Base-by-base conservation (phyloP, 2,329 filamentous ascomycete species). In the Aureobasidium pullulans region DNA sequence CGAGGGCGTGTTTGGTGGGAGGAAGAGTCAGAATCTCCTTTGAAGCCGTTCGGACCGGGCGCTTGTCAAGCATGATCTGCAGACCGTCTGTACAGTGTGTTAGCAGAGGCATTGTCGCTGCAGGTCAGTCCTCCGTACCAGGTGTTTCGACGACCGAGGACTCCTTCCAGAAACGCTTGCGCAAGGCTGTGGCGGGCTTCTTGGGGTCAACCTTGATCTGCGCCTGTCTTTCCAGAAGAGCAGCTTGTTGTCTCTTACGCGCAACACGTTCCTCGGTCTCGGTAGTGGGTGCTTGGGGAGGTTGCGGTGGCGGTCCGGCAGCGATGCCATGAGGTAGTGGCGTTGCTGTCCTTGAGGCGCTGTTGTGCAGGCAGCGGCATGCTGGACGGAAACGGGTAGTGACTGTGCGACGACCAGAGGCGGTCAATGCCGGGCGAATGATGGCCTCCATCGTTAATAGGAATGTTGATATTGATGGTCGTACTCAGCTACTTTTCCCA, bases 111-210 rank as follows among this genome's bases (percentile, higher is more conserved):
- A 16, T 23, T 29, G 23, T 16, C 13, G 1, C 10, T 31, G 31
- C 29, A 9, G 23, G 19, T 16, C 50, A 31, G n/a, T 11, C n/a
- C 15, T 48, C 9, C 73, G 60, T 76, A 88, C 87, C 86, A 63
- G 85, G 77, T 9, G 81, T 80, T 68, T 88, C 83, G 64, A 81
- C 79, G 39, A 96, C 85, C 62, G 80, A 73, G 1, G 94, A 90
- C 69, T 94, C 83, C 72, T 88, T 90, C 93, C 93, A 97, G 77
- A 96, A 96, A 57, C 92, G 82, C 76, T 85, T 89, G 69, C 79
- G 80, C 68, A 86, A 79, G 60, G 82, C 69, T 37, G 71, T 76
- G 16, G 72, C 70, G 1, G 79, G 77, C 63, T 80, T 79, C 34
- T 71, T 66, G 3, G 76, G 72, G 56, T 75, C 69, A 2, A 72